Percentiles rank a stretch among this genome's conserved stretches.
Evolutionary conservation across 129 eudicot species (phyloP).

Genomic region (Gnaphalium uliginosum): DNA sequence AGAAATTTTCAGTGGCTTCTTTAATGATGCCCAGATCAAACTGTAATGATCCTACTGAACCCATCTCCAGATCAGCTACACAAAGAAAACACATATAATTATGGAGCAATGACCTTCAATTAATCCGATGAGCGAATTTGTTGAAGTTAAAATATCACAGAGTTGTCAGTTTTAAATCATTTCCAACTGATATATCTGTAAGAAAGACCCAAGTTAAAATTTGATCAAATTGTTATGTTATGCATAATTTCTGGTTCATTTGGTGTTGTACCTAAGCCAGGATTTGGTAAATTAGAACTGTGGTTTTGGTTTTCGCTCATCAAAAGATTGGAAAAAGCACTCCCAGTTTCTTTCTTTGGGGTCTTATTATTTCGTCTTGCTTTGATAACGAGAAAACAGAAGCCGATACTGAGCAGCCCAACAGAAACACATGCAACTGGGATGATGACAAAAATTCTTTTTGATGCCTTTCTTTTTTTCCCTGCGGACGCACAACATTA

Average conservation of each 20-base stretch:
- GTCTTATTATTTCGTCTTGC: conserved; percentile 10
- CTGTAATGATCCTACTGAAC: conserved; percentile 36
- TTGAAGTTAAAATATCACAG: not conserved
- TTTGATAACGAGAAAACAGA: not conserved
- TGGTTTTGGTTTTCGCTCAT: not conserved
- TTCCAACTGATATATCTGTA: not conserved
- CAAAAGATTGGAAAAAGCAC: not conserved
- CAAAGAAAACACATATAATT: not conserved
- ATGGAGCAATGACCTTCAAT: not conserved
- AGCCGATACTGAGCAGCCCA: conserved; percentile 2
- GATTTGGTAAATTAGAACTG: conserved; percentile 17
- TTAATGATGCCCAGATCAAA: conserved; percentile 34
- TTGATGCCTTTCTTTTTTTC: conserved; percentile 10
- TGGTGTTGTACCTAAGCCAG: not conserved
- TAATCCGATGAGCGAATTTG: no score
- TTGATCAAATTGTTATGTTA: no score
- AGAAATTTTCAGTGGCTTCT: conserved; percentile 39
- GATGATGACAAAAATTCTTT: conserved; percentile 8
- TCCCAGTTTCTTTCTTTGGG: not conserved
- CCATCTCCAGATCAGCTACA: conserved; percentile 31
- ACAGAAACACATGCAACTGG: conserved; percentile 4
- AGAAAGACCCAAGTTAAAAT: not conserved
- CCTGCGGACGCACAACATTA: conserved; percentile 11
- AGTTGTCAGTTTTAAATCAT: not conserved
- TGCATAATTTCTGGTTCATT: no score